These are phyloP conservation scores for Yarrowia sp. DNA, from an alignment of 805 yeast species.

Conservation along the genomic window DNA sequence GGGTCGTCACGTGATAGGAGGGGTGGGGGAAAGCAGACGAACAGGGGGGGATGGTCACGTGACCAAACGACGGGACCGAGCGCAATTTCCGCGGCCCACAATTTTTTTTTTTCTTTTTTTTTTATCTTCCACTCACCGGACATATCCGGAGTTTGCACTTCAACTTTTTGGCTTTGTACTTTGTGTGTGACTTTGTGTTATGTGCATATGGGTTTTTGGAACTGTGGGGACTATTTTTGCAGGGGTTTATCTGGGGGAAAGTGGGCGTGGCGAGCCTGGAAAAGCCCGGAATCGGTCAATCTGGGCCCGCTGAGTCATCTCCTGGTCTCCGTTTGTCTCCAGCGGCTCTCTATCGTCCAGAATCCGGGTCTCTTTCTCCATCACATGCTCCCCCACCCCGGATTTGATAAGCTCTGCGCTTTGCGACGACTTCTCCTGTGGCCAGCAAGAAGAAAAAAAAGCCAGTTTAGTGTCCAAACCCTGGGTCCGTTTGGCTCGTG, in stretches of 20 bases:
- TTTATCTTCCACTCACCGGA: background rate
- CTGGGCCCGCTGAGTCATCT: background rate
- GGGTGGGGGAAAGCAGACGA: too few relatives aligned
- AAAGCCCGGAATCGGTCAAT: too few relatives aligned
- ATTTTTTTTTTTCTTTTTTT: too few relatives aligned
- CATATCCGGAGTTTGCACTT: constrained; percentile 18
- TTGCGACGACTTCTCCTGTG: background rate
- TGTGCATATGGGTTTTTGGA: too few relatives aligned
- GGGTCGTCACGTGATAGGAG: background rate
- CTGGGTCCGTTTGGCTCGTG: constrained; percentile 1
- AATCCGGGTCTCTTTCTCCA: background rate
- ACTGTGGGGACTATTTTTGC: constrained; percentile 1
- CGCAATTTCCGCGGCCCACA: too few relatives aligned
- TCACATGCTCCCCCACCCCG: constrained; percentile 39
- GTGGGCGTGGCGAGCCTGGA: too few relatives aligned
- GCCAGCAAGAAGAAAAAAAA: background rate
- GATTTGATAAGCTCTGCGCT: constrained; percentile 1
- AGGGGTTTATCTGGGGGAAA: background rate
- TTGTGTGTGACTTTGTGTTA: background rate
- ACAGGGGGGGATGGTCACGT: background rate
- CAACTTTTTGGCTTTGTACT: background rate
- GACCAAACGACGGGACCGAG: too few relatives aligned
- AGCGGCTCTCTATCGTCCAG: background rate
- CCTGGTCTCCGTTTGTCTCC: background rate
- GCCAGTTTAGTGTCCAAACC: constrained; percentile 6